These are phyloP conservation scores for Agapanthus africanus DNA, from an alignment of 106 monocot genomes.

Conservation along the genomic window DNA sequence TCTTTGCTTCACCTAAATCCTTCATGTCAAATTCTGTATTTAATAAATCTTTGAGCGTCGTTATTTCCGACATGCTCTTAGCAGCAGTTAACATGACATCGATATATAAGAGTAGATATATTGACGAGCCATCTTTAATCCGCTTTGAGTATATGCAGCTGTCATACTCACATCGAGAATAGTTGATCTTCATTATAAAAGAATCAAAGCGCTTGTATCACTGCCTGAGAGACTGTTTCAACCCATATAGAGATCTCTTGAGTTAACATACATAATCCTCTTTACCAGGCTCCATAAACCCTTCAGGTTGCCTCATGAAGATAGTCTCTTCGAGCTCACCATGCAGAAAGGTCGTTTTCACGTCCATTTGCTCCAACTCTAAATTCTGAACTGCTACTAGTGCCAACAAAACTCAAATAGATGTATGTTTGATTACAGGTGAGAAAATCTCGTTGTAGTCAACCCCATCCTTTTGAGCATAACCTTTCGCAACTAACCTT, in stretches of 20 bases:
- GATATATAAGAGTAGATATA: too few relatives aligned
- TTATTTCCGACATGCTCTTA: too few relatives aligned
- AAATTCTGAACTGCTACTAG: background rate
- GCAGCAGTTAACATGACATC: too few relatives aligned
- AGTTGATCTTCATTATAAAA: too few relatives aligned
- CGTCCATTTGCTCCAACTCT: conserved; percentile 5
- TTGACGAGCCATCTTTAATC: too few relatives aligned
- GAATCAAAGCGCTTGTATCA: too few relatives aligned
- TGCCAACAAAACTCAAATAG: background rate
- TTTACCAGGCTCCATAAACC: background rate
- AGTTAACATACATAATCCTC: conserved; percentile 7
- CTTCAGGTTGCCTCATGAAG: conserved; percentile 7
- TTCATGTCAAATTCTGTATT: too few relatives aligned
- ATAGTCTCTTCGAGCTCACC: conserved; percentile 7
- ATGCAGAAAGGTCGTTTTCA: conserved; percentile 15
- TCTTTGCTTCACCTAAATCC: too few relatives aligned
- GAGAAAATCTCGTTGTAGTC: conserved; percentile 7
- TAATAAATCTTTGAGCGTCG: too few relatives aligned
- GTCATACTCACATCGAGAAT: too few relatives aligned
- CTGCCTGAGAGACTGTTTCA: too few relatives aligned
- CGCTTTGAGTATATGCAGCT: too few relatives aligned
- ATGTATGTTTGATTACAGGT: background rate
- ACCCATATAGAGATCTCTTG: background rate
- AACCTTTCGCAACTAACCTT: conserved; percentile 1
- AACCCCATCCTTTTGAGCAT: background rate